Percentiles rank a stretch among this genome's conserved stretches.
Conservation (phyloP, 1,139 yeast species). For the Torulaspora globosa region DNA sequence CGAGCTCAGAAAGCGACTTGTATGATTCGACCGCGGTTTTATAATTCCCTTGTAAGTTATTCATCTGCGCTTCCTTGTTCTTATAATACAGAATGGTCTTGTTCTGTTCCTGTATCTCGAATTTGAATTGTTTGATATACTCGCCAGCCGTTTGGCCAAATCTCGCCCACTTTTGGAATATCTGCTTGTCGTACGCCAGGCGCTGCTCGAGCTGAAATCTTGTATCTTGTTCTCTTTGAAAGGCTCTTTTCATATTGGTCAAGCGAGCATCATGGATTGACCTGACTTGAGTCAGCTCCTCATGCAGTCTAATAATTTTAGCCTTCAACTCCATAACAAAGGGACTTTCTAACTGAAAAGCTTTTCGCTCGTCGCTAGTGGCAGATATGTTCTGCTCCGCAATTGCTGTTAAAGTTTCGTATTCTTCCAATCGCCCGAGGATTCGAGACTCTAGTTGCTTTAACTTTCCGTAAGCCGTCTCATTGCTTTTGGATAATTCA, state of each 20-base stretch:
- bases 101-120: neutral
- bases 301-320: conserved; percentile 5
- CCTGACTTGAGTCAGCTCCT: conserved; percentile 9
- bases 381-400: neutral
- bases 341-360: conserved; percentile 12
- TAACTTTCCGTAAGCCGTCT: neutral
- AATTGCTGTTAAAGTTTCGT: neutral
- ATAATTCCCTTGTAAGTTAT: too few species aligned
- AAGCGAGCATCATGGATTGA: conserved; percentile 11
- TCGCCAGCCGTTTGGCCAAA: neutral
- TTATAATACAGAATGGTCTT: neutral
- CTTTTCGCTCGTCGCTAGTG: neutral
- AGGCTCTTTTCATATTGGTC: conserved; percentile 12
- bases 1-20: neutral
- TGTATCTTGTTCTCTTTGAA: conserved; percentile 1
- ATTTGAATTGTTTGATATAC: neutral
- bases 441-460: conserved; percentile 10
- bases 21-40: too few species aligned
- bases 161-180: neutral
- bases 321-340: conserved; percentile 12
- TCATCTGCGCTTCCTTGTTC: neutral
- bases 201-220: neutral
- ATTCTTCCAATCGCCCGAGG: conserved; percentile 8
- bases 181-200: neutral
- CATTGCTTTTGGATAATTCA: neutral